These are phyloP conservation scores for Ophiostoma fasciatum DNA, from an alignment of 2,329 filamentous ascomycete species.

Conservation along the genomic window DNA sequence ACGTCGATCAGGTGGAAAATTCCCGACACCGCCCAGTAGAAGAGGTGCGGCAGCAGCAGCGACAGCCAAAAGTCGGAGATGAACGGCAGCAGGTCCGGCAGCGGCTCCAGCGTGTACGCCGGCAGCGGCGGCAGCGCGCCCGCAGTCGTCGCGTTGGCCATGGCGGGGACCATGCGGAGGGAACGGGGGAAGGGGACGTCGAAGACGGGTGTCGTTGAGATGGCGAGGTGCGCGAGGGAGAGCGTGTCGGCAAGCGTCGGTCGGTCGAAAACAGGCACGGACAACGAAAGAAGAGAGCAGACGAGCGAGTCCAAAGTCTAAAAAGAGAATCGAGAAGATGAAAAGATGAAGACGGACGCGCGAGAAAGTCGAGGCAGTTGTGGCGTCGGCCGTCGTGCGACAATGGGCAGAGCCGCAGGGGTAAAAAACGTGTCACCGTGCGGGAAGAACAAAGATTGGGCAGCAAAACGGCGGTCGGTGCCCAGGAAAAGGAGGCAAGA, in stretches of 20 bases:
- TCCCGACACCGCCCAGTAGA: constrained; percentile 78
- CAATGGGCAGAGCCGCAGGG: not conserved
- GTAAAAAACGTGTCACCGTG: constrained; percentile 1
- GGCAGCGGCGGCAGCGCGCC: constrained; percentile 72
- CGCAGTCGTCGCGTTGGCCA: constrained; percentile 38
- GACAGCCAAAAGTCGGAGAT: constrained; percentile 71
- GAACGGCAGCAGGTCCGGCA: constrained; percentile 58
- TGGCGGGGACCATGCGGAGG: constrained; percentile 9
- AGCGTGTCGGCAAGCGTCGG: not conserved
- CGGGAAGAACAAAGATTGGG: not conserved
- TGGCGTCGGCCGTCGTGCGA: constrained; percentile 11
- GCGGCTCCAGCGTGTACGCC: constrained; percentile 56
- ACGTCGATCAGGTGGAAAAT: constrained; percentile 80
- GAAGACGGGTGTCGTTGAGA: not conserved
- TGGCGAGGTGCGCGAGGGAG: not conserved
- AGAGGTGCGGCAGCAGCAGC: constrained; percentile 59
- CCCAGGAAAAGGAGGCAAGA: no score
- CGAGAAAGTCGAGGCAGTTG: no score
- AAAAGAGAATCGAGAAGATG: not conserved
- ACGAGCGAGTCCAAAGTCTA: not conserved
- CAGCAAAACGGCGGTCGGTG: no score
- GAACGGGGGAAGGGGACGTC: not conserved
- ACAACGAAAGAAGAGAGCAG: not conserved
- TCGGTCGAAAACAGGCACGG: not conserved
- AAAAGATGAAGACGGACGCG: no score